Conservation (phyloP, 306 rosid species). For the Malus fusca region DNA sequence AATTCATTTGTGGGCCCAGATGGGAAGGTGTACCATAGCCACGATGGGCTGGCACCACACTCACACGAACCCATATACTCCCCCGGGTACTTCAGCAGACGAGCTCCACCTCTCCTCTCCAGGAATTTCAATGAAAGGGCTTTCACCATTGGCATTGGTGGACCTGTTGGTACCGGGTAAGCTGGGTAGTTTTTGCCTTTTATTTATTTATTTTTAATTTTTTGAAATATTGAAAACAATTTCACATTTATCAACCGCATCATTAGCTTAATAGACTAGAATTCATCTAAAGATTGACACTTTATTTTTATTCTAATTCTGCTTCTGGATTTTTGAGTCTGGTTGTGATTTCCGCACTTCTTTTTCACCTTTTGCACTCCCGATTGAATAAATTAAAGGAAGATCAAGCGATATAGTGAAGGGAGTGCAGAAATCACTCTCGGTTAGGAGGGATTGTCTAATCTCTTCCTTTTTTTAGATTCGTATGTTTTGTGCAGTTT, state of each 20-base stretch:
- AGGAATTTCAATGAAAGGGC: conserved; percentile 80
- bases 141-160: conserved; percentile 92
- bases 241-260: background rate
- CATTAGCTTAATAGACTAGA: background rate
- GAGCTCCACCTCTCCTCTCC: conserved; percentile 64
- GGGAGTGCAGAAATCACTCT: no score
- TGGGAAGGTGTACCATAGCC: conserved; percentile 87
- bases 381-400: background rate
- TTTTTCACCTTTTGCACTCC: background rate
- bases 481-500: background rate
- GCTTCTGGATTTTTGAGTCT: background rate
- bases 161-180: conserved; percentile 98
- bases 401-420: background rate
- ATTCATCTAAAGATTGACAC: background rate
- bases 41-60: conserved; percentile 94
- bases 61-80: conserved; percentile 95
- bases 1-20: conserved; percentile 60
- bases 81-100: conserved; percentile 81
- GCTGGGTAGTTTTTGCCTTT: conserved; percentile 36
- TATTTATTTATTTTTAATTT: background rate
- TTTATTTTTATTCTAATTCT: background rate
- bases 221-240: background rate
- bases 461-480: background rate
- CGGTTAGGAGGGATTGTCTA: background rate
- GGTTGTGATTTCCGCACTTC: background rate